Percentiles rank a stretch among this genome's conserved stretches.
These are phyloP conservation scores for Apophysomyces trapeziformis DNA, from an alignment of 371 early-diverging fungal species.

Conservation along the genomic window DNA sequence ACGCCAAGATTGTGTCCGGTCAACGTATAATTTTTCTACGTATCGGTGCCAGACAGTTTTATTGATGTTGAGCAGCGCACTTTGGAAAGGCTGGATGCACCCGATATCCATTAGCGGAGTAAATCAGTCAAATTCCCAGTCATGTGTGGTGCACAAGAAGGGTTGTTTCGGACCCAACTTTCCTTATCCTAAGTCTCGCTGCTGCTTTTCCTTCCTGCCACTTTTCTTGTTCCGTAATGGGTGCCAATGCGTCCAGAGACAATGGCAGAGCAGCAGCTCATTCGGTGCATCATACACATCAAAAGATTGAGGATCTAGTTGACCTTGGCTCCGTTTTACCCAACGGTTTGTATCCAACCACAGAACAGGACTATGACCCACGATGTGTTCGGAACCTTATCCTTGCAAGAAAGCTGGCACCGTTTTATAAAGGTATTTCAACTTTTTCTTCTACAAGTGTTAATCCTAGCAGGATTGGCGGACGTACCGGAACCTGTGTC, in stretches of 20 bases:
- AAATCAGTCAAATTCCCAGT: too few relatives aligned
- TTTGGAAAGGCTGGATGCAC: too few relatives aligned
- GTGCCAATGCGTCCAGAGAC: constrained; percentile 10
- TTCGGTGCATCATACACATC: background rate
- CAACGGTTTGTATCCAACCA: constrained; percentile 63
- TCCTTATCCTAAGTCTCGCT: background rate
- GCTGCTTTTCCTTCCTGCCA: constrained; percentile 8
- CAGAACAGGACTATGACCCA: constrained; percentile 71
- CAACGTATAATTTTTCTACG: too few relatives aligned
- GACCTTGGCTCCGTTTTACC: constrained; percentile 66
- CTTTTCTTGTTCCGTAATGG: constrained; percentile 14
- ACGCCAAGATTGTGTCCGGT: too few relatives aligned
- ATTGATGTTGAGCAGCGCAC: too few relatives aligned
- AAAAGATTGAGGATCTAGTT: constrained; percentile 27
- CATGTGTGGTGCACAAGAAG: too few relatives aligned
- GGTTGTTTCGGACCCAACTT: constrained; percentile 2
- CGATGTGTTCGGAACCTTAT: constrained; percentile 62
- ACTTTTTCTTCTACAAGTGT: background rate
- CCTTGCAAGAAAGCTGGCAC: constrained; percentile 15
- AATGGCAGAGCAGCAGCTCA: background rate
- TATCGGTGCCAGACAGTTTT: too few relatives aligned
- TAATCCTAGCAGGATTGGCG: constrained; percentile 18
- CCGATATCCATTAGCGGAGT: too few relatives aligned
- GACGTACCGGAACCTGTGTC: constrained; percentile 42
- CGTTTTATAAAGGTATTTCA: constrained; percentile 10